Percentiles rank a stretch among this genome's conserved stretches.
Conservation (phyloP, 208 protist genomes). For the Naegleria fowleri region DNA sequence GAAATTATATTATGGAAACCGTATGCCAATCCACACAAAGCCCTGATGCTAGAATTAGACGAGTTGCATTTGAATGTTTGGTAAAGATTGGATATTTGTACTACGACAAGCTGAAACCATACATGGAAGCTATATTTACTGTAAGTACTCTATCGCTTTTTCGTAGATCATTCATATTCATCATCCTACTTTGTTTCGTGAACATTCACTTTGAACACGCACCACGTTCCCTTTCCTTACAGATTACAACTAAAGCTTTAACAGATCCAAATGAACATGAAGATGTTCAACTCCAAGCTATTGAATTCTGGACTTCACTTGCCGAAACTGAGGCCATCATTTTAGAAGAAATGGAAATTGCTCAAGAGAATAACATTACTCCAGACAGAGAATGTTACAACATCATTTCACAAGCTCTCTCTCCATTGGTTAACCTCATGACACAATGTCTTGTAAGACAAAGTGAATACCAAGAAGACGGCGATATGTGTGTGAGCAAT, state of each 20-base stretch:
- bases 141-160: conserved; percentile 34
- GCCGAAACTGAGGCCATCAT: conserved; percentile 85
- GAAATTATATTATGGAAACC: conserved; percentile 76
- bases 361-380: not conserved
- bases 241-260: conserved; percentile 64
- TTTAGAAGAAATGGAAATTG: conserved; percentile 47
- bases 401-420: conserved; percentile 71
- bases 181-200: no score
- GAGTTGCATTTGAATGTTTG: conserved; percentile 81
- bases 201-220: not conserved
- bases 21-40: conserved; percentile 64
- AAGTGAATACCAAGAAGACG: conserved; percentile 80
- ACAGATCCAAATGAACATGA: conserved; percentile 82
- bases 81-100: conserved; percentile 87
- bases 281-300: conserved; percentile 79
- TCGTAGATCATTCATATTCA: not conserved
- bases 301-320: conserved; percentile 94
- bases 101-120: conserved; percentile 81
- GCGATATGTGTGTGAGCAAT: conserved; percentile 86
- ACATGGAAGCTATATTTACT: conserved; percentile 68
- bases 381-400: conserved; percentile 31
- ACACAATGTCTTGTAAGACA: conserved; percentile 73
- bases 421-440: conserved; percentile 73
- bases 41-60: conserved; percentile 43
- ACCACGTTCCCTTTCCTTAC: conserved; percentile 37